These are phyloP conservation scores for Macroventuria anomochaeta DNA, from an alignment of 2,329 filamentous ascomycete species.

Conservation along the genomic window DNA sequence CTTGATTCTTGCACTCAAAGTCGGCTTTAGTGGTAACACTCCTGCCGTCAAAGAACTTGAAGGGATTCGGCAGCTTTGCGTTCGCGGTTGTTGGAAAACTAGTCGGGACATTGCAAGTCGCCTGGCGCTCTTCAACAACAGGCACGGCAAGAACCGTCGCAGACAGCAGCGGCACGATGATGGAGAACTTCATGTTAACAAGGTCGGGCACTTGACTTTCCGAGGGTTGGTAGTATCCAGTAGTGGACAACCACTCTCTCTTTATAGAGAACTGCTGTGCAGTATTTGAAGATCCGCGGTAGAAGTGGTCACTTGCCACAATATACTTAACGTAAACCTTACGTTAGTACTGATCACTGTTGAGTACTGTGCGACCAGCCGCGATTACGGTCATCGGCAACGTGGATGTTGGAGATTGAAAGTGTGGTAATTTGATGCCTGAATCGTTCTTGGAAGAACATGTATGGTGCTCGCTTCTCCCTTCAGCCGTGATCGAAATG, in stretches of 20 bases:
- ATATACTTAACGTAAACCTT: background rate
- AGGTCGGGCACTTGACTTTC: background rate
- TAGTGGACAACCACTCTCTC: background rate
- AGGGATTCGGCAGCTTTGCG: constrained; percentile 48
- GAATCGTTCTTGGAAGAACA: background rate
- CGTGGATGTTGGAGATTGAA: background rate
- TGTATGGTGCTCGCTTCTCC: background rate
- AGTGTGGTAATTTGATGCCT: background rate
- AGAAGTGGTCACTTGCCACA: constrained; percentile 3
- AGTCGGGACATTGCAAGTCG: constrained; percentile 38
- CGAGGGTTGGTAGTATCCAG: background rate
- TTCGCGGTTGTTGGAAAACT: constrained; percentile 40
- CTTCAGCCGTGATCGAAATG: background rate
- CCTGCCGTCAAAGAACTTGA: constrained; percentile 47
- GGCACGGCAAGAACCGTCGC: constrained; percentile 40
- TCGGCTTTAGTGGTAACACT: constrained; percentile 45
- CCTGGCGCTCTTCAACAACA: constrained; percentile 40
- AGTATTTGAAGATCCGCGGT: background rate
- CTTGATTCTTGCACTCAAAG: constrained; percentile 47
- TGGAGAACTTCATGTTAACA: constrained; percentile 43
- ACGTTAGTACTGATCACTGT: background rate
- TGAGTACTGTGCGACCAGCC: background rate
- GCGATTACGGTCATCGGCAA: background rate
- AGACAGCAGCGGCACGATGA: constrained; percentile 39
- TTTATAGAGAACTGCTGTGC: background rate